These are phyloP conservation scores for Cordyceps tenuipes DNA, from an alignment of 2,329 filamentous ascomycete species.

Conservation along the genomic window DNA sequence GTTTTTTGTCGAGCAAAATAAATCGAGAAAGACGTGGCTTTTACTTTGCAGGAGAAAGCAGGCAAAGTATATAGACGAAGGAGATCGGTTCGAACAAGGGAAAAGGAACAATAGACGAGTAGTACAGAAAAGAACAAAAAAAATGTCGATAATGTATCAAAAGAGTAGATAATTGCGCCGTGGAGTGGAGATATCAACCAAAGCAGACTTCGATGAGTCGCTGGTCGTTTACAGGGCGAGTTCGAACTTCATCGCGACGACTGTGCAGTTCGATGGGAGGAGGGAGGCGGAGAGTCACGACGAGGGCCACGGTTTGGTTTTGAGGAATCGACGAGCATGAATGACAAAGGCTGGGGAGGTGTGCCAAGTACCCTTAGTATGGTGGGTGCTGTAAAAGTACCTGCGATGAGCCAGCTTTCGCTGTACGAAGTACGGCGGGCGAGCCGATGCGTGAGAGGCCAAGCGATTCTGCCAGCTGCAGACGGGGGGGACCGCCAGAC, in stretches of 20 bases:
- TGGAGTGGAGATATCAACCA: slow-evolving; percentile 32
- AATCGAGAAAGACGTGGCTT: slow-evolving; percentile 15
- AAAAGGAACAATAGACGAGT: slow-evolving; percentile 12
- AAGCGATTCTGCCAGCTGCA: neutral
- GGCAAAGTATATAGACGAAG: neutral
- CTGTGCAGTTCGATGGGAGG: slow-evolving; percentile 39
- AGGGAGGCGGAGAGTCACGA: slow-evolving; percentile 23
- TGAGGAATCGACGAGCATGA: slow-evolving; percentile 19
- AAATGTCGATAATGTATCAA: slow-evolving; percentile 12
- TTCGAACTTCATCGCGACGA: slow-evolving; percentile 46
- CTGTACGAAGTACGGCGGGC: neutral
- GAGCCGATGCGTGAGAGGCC: neutral
- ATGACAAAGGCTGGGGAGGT: slow-evolving; percentile 16
- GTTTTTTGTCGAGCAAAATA: neutral
- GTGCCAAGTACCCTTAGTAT: neutral
- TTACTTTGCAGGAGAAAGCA: slow-evolving; percentile 1
- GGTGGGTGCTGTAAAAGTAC: neutral
- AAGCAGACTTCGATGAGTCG: slow-evolving; percentile 50
- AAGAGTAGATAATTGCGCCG: slow-evolving; percentile 19
- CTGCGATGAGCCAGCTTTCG: neutral
- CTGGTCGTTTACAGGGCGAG: slow-evolving; percentile 41
- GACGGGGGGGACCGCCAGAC: neutral
- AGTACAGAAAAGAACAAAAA: slow-evolving; percentile 15
- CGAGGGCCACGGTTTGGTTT: slow-evolving; percentile 29
- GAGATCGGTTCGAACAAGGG: neutral